Percentiles rank a stretch among this genome's conserved stretches.
Conservation (phyloP, 192 early-diverging fungal species). For the Entomortierella parvispora region DNA sequence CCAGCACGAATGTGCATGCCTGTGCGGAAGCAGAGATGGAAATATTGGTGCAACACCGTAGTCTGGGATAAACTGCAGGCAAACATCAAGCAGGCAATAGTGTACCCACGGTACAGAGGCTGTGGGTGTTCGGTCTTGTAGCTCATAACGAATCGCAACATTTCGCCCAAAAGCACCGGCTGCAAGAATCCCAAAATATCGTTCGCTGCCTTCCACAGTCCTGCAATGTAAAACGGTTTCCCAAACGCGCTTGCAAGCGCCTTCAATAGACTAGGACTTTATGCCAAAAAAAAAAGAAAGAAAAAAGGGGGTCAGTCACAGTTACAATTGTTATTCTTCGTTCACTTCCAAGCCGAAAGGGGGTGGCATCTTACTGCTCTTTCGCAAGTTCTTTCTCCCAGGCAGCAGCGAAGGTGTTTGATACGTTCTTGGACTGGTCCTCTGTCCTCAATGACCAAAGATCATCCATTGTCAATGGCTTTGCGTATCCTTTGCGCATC, state of each 20-base stretch:
- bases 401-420: conserved; percentile 67
- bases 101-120: conserved; percentile 78
- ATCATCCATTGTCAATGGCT: conserved; percentile 79
- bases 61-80: conserved; percentile 78
- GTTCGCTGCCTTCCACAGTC: conserved; percentile 79
- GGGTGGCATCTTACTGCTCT: conserved; percentile 30
- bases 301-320: not conserved
- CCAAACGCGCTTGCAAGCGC: conserved; percentile 71
- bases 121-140: conserved; percentile 64
- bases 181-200: conserved; percentile 84
- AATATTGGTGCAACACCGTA: conserved; percentile 87
- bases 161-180: conserved; percentile 77
- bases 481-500: conserved; percentile 81
- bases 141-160: conserved; percentile 74
- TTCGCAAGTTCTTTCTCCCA: conserved; percentile 81
- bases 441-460: conserved; percentile 69
- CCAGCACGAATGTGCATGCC: conserved; percentile 82
- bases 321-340: not conserved
- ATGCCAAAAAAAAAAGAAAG: conserved; percentile 16
- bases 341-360: not conserved
- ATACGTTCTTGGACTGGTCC: conserved; percentile 68
- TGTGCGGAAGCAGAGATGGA: conserved; percentile 81
- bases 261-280: conserved; percentile 72
- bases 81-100: conserved; percentile 88
- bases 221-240: conserved; percentile 73